A percentile compares a stretch with the other conserved stretches of the same genome.
Conservation (phyloP, 1,139 yeast species). For the Blastobotrys indianensis region DNA sequence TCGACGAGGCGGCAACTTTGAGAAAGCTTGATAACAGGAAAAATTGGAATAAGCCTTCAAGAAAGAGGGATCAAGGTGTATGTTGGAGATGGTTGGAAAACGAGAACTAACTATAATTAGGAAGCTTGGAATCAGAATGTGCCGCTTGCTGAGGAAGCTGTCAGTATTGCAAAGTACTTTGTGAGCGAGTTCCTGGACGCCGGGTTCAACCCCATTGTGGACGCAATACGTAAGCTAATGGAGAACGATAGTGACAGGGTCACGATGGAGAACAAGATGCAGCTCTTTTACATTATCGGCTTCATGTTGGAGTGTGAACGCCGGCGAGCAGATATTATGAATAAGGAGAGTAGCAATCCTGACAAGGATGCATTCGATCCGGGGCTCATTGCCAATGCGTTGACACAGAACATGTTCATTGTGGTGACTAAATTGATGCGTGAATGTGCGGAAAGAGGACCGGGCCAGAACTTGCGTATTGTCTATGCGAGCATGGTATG, state of each 20-base stretch:
- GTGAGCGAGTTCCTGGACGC: slow-evolving; percentile 62
- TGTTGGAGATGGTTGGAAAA: slow-evolving; percentile 43
- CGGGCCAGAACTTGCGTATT: slow-evolving; percentile 26
- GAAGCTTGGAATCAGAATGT: slow-evolving; percentile 28
- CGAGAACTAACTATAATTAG: slow-evolving; percentile 11
- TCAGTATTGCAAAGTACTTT: slow-evolving; percentile 40
- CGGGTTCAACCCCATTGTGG: slow-evolving; percentile 64
- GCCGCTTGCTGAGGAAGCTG: slow-evolving; percentile 33
- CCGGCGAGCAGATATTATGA: slow-evolving; percentile 6
- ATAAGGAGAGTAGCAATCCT: slow-evolving; percentile 7
- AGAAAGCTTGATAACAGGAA: slow-evolving; percentile 60
- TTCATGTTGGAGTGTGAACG: slow-evolving; percentile 57
- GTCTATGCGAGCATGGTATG: slow-evolving; percentile 68
- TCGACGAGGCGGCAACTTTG: slow-evolving; percentile 45
- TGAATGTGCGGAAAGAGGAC: slow-evolving; percentile 43
- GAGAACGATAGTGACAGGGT: slow-evolving; percentile 40
- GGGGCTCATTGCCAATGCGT: slow-evolving; percentile 60
- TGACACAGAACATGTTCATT: slow-evolving; percentile 61
- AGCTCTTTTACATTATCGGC: slow-evolving; percentile 56
- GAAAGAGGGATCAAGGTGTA: slow-evolving; percentile 26
- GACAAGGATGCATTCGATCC: slow-evolving; percentile 25
- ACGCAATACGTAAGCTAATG: slow-evolving; percentile 45
- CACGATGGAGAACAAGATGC: slow-evolving; percentile 35
- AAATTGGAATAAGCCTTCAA: slow-evolving; percentile 49
- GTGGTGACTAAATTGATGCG: slow-evolving; percentile 54